Base-by-base conservation (phyloP, 306 rosid species). In the Gastrolobium villosum region DNA sequence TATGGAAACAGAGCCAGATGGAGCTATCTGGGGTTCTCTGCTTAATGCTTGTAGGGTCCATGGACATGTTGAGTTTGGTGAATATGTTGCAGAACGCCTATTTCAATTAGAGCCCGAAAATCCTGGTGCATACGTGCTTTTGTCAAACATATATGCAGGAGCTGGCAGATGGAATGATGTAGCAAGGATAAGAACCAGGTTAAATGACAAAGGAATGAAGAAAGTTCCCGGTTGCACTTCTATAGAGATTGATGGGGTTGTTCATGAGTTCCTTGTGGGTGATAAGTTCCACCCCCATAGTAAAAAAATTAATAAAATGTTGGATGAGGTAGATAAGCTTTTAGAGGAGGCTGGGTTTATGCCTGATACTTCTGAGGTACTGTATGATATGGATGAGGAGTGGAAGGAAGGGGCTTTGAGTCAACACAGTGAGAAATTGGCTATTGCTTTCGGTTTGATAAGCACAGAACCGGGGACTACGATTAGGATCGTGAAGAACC, bases 161-260 rank as follows among this genome's bases (percentile, higher is more conserved):
- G 97, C 91, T 65, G 85, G 90, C 3, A 94, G 86, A 73, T 92
- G 96, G 98, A 93, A 94, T 56, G 94, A 90, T 78, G 97, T 89
- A 45, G 96, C 94, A 20, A 88, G 87, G 78, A 86, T 89, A 81
- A 85, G 98, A 85, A 88, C 96, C 44, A 86, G 54, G 79, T 79
- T 92, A 45, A 91, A 92, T 48, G 96, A 85, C 63, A 85, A 74
- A 79, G 96, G 96, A 80, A 81, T 90, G 92, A 94, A 90, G 87
- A 92, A 94, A 89, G 88, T 87, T 87, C 98, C 97, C 0, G 94
- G 97, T 2, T 92, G 94, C 72, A 92, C 98, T 62, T 90, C 94
- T 20, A 89, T 92, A 69, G 91, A 85, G 84, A 84, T 94, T 53
- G 90, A 92, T 56, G 89, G 91, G 63, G 76, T 84, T 30, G 97